Conservation (phyloP, 345 rosid species). For the Populus deltoides region DNA sequence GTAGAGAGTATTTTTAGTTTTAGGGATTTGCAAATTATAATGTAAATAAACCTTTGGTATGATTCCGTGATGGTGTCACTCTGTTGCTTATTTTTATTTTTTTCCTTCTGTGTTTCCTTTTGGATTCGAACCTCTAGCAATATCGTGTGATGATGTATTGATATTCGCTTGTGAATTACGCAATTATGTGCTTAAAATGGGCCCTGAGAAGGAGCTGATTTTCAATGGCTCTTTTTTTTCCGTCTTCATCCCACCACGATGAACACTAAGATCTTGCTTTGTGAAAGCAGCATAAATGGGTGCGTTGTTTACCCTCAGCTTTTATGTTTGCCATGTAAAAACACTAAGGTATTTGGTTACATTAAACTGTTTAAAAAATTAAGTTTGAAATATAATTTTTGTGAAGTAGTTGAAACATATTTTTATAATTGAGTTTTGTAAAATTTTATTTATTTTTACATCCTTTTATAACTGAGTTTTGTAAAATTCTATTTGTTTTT, state of each 20-base stretch:
- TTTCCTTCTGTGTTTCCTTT: no score
- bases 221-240: background rate
- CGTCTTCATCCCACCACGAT: background rate
- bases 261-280: background rate
- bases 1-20: constrained; percentile 5
- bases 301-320: no score
- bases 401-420: no score
- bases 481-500: no score
- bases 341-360: no score
- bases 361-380: no score
- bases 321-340: no score
- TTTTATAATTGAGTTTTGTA: no score
- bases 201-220: background rate
- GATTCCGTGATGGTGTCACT: background rate
- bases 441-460: no score
- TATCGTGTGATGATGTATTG: background rate
- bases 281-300: background rate
- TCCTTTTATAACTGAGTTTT: no score
- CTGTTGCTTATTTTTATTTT: background rate
- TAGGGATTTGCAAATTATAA: constrained; percentile 2
- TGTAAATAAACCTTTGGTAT: constrained; percentile 10
- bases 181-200: background rate
- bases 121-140: constrained; percentile 4
- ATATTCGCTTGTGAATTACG: constrained; percentile 35
- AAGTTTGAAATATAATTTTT: no score